Evolutionary conservation across 2,329 filamentous ascomycete genomes (phyloP).

Genomic region (Pseudovirgaria hyperparasitica): DNA sequence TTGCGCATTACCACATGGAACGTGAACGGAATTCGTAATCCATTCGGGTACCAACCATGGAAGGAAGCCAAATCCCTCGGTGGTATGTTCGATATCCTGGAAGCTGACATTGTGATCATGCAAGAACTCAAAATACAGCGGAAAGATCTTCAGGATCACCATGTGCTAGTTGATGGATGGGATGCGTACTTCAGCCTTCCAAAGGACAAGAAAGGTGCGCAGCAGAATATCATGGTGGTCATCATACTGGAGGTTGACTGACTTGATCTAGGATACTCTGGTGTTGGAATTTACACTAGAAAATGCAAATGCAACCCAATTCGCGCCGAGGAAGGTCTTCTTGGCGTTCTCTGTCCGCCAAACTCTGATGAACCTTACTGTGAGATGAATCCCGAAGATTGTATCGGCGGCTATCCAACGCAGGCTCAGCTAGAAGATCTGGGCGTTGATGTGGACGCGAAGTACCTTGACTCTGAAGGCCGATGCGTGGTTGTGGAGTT

Average conservation of each 20-base stretch:
- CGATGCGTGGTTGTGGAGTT: conserved; percentile 88
- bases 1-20: conserved; percentile 59
- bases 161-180: conserved; percentile 91
- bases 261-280: conserved; percentile 65
- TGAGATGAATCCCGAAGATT: conserved; percentile 58
- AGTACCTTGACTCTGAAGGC: conserved; percentile 74
- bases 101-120: conserved; percentile 86
- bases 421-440: conserved; percentile 50
- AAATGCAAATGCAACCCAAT: conserved; percentile 76
- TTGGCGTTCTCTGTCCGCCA: conserved; percentile 64
- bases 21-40: conserved; percentile 42
- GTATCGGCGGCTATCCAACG: conserved; percentile 81
- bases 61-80: conserved; percentile 32
- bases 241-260: conserved; percentile 4
- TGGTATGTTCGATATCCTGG: conserved; percentile 86
- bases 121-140: conserved; percentile 95
- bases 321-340: conserved; percentile 85
- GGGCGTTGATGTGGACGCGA: conserved; percentile 49
- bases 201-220: conserved; percentile 74
- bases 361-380: conserved; percentile 59
- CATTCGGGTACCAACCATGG: conserved; percentile 42
- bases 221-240: conserved; percentile 2
- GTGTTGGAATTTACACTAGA: conserved; percentile 90
- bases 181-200: conserved; percentile 93
- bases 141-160: conserved; percentile 85